These are phyloP conservation scores for Dentipellis fragilis DNA, from an alignment of 768 basidiomycete species.

Conservation along the genomic window DNA sequence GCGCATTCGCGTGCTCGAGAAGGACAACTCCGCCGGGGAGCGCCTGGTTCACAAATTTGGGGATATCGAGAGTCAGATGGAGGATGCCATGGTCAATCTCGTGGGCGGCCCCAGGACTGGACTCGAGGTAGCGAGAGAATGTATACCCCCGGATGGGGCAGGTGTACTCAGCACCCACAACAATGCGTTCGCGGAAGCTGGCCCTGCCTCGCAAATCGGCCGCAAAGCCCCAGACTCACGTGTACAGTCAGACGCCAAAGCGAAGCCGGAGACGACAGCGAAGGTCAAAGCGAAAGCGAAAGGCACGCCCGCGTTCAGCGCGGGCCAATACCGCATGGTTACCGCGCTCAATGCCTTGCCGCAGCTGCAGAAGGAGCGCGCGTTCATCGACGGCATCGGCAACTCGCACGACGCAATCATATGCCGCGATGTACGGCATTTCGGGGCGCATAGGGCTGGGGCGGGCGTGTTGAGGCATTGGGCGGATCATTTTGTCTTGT, in stretches of 20 bases:
- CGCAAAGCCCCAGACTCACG: neutral
- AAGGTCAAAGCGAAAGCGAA: constrained; percentile 11
- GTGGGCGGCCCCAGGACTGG: constrained; percentile 28
- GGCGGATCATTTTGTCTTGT: constrained; percentile 51
- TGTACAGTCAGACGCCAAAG: neutral
- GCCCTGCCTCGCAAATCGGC: neutral
- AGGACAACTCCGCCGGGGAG: constrained; percentile 31
- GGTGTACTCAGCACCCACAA: neutral
- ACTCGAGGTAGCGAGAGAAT: neutral
- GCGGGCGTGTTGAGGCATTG: constrained; percentile 63
- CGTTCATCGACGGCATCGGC: constrained; percentile 45
- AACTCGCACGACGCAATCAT: constrained; percentile 71
- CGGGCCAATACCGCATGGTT: constrained; percentile 47
- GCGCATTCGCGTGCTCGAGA: constrained; percentile 58
- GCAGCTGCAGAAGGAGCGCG: constrained; percentile 56
- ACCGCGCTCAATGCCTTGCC: constrained; percentile 59
- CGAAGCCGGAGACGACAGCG: neutral
- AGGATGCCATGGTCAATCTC: constrained; percentile 50
- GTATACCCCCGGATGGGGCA: neutral
- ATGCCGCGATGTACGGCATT: constrained; percentile 53
- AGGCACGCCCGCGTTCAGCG: constrained; percentile 30
- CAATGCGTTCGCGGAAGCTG: neutral
- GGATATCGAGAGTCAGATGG: constrained; percentile 49
- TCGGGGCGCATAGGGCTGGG: constrained; percentile 47
- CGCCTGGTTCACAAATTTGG: constrained; percentile 49